Conservation (phyloP, 2,329 filamentous ascomycete species). For the Curvularia sp. region DNA sequence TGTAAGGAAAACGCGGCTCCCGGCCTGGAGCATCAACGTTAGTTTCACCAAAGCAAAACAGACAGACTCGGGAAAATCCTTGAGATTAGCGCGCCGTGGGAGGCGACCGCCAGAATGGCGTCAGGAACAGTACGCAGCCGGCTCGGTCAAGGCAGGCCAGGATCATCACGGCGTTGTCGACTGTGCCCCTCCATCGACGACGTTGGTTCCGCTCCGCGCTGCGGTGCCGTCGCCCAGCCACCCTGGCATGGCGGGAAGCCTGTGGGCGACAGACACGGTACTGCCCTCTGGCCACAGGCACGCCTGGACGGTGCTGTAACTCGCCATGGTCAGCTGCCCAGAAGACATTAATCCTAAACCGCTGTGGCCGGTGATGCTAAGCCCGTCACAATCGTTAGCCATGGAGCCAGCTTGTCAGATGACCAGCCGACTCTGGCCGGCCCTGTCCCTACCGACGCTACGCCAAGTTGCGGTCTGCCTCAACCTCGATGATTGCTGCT, state of each 20-base stretch:
- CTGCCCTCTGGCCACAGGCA: constrained; percentile 8
- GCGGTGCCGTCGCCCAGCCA: constrained; percentile 13
- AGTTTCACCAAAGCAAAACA: constrained; percentile 19
- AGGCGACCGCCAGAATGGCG: constrained; percentile 32
- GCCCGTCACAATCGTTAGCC: constrained; percentile 14
- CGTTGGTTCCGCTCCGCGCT: constrained; percentile 17
- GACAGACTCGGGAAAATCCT: constrained; percentile 7
- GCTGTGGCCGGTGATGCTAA: constrained; percentile 20
- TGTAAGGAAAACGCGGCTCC: constrained; percentile 20
- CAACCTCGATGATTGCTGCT: constrained; percentile 20
- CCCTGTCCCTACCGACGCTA: constrained; percentile 24
- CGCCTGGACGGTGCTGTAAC: constrained; percentile 14
- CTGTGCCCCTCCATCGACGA: constrained; percentile 10
- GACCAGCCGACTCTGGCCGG: constrained; percentile 31
- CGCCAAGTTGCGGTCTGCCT: constrained; percentile 31
- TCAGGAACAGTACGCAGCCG: constrained; percentile 29
- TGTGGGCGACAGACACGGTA: constrained; percentile 14
- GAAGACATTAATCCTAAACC: constrained; percentile 22
- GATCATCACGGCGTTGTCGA: background rate
- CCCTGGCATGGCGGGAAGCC: constrained; percentile 23
- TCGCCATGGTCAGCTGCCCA: constrained; percentile 28
- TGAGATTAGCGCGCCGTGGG: constrained; percentile 28
- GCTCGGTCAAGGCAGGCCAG: constrained; percentile 5
- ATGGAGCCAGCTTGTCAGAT: constrained; percentile 19
- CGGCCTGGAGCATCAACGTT: constrained; percentile 14